Conservation (phyloP, 2,329 filamentous ascomycete species). For the Aspergillus fumigatiaffinis region DNA sequence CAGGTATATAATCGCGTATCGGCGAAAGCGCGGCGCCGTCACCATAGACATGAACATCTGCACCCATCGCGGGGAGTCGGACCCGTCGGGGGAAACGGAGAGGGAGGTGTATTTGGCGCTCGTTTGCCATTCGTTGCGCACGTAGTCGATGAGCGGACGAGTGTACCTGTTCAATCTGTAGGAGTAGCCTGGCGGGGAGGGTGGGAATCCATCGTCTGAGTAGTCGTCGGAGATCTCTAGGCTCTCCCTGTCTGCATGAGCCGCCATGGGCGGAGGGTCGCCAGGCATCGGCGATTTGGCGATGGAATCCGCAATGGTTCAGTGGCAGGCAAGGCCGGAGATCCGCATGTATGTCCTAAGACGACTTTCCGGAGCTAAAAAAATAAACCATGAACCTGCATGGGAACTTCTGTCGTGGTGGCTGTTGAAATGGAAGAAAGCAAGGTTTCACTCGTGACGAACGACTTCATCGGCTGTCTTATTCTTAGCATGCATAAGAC, state of each 20-base stretch:
- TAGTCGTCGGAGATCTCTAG: constrained; percentile 33
- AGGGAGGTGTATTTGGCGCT: constrained; percentile 20
- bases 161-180: constrained; percentile 13
- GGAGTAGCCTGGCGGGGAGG: constrained; percentile 8
- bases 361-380: not conserved
- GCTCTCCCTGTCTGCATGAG: constrained; percentile 20
- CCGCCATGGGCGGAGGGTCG: not conserved
- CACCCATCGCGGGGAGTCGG: constrained; percentile 18
- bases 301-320: not conserved
- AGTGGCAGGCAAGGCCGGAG: not conserved
- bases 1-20: constrained; percentile 35
- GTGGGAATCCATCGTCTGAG: constrained; percentile 17
- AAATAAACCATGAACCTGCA: not conserved
- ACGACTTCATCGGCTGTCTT: not conserved
- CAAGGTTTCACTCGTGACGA: not conserved
- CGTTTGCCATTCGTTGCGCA: constrained; percentile 38
- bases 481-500: not conserved
- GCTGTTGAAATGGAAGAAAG: not conserved
- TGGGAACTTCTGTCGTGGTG: not conserved
- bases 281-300: not conserved
- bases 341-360: not conserved
- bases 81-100: constrained; percentile 13
- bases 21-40: constrained; percentile 40
- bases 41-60: constrained; percentile 30
- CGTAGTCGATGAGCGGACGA: constrained; percentile 36